Evolutionary conservation across 257 asterid genomes (phyloP), one percentile per base, ranked within the genome.

Genomic region (Verbascum thapsus): DNA sequence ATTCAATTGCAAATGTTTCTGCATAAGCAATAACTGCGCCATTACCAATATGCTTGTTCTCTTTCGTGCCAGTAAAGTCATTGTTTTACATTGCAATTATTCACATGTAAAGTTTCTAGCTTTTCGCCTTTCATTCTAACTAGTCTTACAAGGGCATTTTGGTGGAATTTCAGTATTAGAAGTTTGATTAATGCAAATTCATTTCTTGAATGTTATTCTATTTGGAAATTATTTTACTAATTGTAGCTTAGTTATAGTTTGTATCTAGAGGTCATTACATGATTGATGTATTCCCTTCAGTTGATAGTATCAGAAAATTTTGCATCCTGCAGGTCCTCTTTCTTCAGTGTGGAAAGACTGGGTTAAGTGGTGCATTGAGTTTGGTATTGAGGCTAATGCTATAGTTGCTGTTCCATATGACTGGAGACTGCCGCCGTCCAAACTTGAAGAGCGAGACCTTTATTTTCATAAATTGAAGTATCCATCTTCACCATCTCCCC

Each of bases 281-380:
- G 65, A 50, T 67, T 51, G 32, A 12, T 40, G 42, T 45, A 57
- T 60, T 52, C 32, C 44, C 38, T 56, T 66, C 52, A 62, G 74
- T 67, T 68, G 57, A 72, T 54, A 50, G 61, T 48, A 56, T 64
- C 44, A 58, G 67, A 41, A 48, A 54, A 34, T 44, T 74, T 58
- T 58, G 40, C 38, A 40, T 70, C 56, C 39, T 77, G 74, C 85
- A 92, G 99, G 99, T 80, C 99, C 99, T 67, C 89, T 92, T 58
- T 87, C 99, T 40, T 89, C 99, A 32, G 99, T 92, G 71, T 92
- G 99, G 99, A 92, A 92, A 79, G 99, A 92, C 52, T 92, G 99
- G 97, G 81, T 92, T 70, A 92, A 89, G 76, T 92, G 99, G 99
- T 92, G 99, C 86, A 89, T 92, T 80, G 97, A 92, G 83, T 92